Percentiles rank a stretch among this genome's conserved stretches.
Evolutionary conservation across 306 rosid species (phyloP).

Genomic region (Rosa chinensis): DNA sequence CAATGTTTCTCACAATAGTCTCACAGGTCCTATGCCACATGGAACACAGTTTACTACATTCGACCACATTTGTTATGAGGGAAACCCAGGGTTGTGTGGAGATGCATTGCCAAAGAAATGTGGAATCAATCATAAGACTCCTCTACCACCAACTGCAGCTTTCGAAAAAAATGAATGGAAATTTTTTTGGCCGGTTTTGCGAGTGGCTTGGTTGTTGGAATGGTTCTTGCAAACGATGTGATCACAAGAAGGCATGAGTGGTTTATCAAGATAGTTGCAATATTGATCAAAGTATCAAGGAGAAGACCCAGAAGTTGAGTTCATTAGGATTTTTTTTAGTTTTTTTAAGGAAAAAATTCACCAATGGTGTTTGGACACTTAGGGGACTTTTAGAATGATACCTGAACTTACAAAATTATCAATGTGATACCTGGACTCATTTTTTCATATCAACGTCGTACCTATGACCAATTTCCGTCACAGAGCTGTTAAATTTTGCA

Average conservation of each 20-base stretch:
- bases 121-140: not conserved
- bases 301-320: too few species aligned
- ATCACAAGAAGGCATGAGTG: not conserved
- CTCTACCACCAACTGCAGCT: not conserved
- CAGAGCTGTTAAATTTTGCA: too few species aligned
- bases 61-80: not conserved
- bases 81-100: not conserved
- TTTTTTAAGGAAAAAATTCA: too few species aligned
- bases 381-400: too few species aligned
- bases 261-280: not conserved
- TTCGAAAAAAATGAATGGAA: not conserved
- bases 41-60: not conserved
- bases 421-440: too few species aligned
- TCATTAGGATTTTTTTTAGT: too few species aligned
- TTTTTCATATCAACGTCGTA: too few species aligned
- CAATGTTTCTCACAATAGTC: not conserved
- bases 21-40: not conserved
- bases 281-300: not conserved
- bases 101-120: not conserved
- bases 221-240: not conserved
- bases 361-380: too few species aligned
- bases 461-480: too few species aligned
- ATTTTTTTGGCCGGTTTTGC: not conserved
- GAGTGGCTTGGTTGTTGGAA: not conserved
- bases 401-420: too few species aligned